Conservation (phyloP, 176 grass and related monocot species). For the Raddia guianensis region DNA sequence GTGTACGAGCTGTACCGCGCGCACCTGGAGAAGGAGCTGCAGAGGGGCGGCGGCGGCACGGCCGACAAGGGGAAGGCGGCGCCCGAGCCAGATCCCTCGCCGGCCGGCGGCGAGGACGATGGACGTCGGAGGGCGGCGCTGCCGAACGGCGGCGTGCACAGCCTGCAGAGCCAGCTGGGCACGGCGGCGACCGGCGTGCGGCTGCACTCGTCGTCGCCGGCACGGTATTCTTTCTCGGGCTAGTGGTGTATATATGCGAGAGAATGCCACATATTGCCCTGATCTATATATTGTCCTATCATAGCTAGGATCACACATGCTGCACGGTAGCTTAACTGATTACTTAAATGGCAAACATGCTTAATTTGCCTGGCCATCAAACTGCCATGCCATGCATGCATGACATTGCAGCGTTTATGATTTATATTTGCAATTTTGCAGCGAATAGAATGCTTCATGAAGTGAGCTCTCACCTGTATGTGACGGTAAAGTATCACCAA, state of each 20-base stretch:
- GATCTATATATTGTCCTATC: not conserved
- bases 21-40: slow-evolving; percentile 64
- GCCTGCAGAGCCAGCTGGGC: slow-evolving; percentile 1
- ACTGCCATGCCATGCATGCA: not conserved
- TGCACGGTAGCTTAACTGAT: not conserved
- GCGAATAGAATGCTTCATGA: too few relatives aligned
- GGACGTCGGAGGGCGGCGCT: not conserved
- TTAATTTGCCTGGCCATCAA: not conserved
- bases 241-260: not conserved
- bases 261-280: not conserved
- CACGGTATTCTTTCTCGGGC: slow-evolving; percentile 31
- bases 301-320: too few relatives aligned
- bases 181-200: slow-evolving; percentile 18
- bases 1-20: slow-evolving; percentile 59
- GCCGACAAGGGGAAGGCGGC: not conserved
- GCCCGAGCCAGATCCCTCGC: not conserved
- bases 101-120: not conserved
- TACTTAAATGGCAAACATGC: not conserved
- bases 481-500: not conserved
- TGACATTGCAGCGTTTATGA: not conserved
- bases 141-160: slow-evolving; percentile 25
- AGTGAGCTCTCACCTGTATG: too few relatives aligned
- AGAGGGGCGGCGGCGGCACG: not conserved
- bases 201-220: slow-evolving; percentile 38
- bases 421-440: not conserved